Evolutionary conservation across 495 filamentous ascomycete species (phyloP).

Genomic region (Lophiostoma macrostomum): DNA sequence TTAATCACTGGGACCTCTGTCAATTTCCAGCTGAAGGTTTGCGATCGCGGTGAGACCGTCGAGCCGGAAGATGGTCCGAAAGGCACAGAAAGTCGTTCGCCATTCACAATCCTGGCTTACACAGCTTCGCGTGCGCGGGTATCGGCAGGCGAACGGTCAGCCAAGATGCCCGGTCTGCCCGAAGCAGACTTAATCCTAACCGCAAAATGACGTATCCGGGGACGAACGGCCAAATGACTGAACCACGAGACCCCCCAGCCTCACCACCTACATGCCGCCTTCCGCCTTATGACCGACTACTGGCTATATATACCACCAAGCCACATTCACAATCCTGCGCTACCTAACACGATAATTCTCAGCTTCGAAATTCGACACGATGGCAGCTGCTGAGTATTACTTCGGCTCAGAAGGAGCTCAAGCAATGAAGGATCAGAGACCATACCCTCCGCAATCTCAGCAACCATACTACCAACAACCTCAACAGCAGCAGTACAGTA

Average conservation of each 20-base stretch:
- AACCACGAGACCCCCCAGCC: slow-evolving; percentile 6
- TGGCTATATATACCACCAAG: neutral
- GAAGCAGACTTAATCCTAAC: neutral
- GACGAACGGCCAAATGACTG: slow-evolving; percentile 6
- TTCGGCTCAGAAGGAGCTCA: slow-evolving; percentile 9
- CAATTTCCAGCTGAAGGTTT: too few relatives aligned
- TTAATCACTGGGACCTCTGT: too few relatives aligned
- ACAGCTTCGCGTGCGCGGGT: neutral
- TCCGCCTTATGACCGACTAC: neutral
- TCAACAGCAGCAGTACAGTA: neutral
- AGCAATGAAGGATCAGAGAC: slow-evolving; percentile 4
- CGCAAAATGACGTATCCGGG: slow-evolving; percentile 13
- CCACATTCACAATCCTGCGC: neutral
- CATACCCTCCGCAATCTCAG: slow-evolving; percentile 10
- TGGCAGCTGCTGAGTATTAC: slow-evolving; percentile 32
- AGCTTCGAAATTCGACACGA: neutral
- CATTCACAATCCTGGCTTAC: neutral
- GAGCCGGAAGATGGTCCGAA: too few relatives aligned
- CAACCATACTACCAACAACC: slow-evolving; percentile 21
- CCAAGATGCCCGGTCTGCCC: neutral
- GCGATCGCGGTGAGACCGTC: too few relatives aligned
- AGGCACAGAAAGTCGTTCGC: neutral
- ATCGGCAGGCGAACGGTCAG: neutral
- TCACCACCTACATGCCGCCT: neutral
- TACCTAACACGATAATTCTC: neutral